Percentiles rank a stretch among this genome's conserved stretches.
Evolutionary conservation across 2,329 filamentous ascomycete species (phyloP).

Genomic region (Scleromitrula shiraiana): DNA sequence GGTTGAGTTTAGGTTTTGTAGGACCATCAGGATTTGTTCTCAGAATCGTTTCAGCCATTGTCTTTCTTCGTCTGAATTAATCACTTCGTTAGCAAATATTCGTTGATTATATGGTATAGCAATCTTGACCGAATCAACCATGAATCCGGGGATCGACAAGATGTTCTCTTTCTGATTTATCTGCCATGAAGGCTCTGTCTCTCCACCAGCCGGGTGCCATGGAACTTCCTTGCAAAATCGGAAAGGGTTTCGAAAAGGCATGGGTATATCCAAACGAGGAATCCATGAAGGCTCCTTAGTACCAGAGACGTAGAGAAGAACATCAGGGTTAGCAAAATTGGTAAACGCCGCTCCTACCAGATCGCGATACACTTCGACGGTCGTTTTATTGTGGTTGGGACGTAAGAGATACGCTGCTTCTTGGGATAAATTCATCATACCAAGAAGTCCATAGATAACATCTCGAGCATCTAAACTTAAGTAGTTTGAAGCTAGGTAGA

Average conservation of each 20-base stretch:
- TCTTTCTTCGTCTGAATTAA: neutral
- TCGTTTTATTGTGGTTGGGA: neutral
- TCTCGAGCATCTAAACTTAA: slow-evolving; percentile 13
- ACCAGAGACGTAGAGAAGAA: slow-evolving; percentile 9
- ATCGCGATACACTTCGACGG: neutral
- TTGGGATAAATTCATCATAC: slow-evolving; percentile 14
- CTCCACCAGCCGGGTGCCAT: slow-evolving; percentile 12
- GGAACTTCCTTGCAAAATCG: slow-evolving; percentile 25
- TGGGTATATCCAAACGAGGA: slow-evolving; percentile 22
- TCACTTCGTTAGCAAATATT: neutral
- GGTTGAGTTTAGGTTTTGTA: neutral
- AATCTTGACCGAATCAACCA: neutral
- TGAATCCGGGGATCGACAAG: neutral
- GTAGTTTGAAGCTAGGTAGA: slow-evolving; percentile 11
- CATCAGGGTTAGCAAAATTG: slow-evolving; percentile 2
- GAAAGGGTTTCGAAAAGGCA: slow-evolving; percentile 28
- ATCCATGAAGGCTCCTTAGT: slow-evolving; percentile 22
- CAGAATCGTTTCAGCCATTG: neutral
- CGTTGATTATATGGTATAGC: neutral
- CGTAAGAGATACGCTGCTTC: slow-evolving; percentile 1
- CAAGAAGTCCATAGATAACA: slow-evolving; percentile 14
- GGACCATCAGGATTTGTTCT: neutral
- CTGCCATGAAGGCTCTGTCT: neutral
- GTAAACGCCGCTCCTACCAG: neutral
- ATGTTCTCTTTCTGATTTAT: neutral